Evolutionary conservation across 179 eudicot genomes (phyloP).

Genomic region (Pouteria campechiana): DNA sequence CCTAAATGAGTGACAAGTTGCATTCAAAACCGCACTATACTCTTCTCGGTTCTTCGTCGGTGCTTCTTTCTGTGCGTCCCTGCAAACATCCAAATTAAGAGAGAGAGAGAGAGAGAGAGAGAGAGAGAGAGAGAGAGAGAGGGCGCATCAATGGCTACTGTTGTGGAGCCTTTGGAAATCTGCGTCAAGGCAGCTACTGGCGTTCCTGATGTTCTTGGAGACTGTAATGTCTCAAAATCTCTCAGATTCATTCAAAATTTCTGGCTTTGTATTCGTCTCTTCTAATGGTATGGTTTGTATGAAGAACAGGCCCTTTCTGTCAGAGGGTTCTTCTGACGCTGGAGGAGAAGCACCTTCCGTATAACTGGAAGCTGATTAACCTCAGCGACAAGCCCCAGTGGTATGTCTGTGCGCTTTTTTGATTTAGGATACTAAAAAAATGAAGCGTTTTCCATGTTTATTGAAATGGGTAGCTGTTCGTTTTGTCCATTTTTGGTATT

Average conservation of each 20-base stretch:
- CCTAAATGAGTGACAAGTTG: too few species aligned
- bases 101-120: too few species aligned
- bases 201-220: conserved; percentile 64
- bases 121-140: too few species aligned
- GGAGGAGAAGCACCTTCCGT: conserved; percentile 75
- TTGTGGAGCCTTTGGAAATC: conserved; percentile 58
- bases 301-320: conserved; percentile 3
- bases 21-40: too few species aligned
- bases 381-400: conserved; percentile 58
- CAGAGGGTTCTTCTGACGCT: conserved; percentile 64
- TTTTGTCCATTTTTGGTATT: not conserved
- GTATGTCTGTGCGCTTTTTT: conserved; percentile 12
- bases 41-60: too few species aligned
- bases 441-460: not conserved
- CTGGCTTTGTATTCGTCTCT: not conserved
- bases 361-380: conserved; percentile 49
- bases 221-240: conserved; percentile 34
- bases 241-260: too few species aligned
- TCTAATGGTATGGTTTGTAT: conserved; percentile 3
- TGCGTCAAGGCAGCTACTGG: conserved; percentile 76
- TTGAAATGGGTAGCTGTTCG: not conserved
- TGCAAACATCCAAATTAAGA: too few species aligned
- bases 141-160: too few species aligned
- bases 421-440: too few species aligned
- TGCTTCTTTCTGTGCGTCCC: too few species aligned